Evolutionary conservation across 2,329 filamentous ascomycete genomes (phyloP), one percentile per base, ranked within the genome.

Genomic region (Triangularia setosa): DNA sequence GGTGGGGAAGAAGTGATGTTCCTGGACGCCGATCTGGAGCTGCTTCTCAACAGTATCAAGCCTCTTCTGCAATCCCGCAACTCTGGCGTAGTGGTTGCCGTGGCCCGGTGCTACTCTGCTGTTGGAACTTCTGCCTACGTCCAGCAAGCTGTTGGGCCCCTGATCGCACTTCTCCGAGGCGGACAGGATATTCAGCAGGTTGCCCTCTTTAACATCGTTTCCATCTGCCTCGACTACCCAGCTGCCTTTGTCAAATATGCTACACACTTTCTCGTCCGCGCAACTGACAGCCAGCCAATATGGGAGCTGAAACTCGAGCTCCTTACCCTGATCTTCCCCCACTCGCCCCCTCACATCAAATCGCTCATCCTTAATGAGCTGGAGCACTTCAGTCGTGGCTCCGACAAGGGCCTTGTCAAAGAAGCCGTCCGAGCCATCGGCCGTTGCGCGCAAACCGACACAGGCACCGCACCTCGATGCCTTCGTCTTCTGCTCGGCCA

Each of bases 391-490:
- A 92, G 91, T 0, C 87, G 89, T 65, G 88, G 86, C 4, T 81
- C 75, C 12, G 89, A 97, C 74, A 87, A 90, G 67, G 84, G 87
- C 0, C 82, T 98, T 11, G 91, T 97, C 28, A 88, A 90, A 25
- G 94, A 97, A 74, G 91, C 93, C 40, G 94, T 99, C 3, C 86
- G 93, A 24, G 94, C 95, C 5, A 96, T 99, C 70, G 95, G 95
- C 1, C 87, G 95, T 44, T 99, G 95, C 75, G 94, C 95, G 4
- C 93, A 96, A 74, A 88, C 85, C 6, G 89, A 93, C 70, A 78
- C 83, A 0, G 79, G 80, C 16, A 91, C 91, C 9, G 90, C 92
- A 0, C 84, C 88, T 0, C 84, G 93, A 64, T 99, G 95, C 75
- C 81, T 99, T 67, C 87, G 87, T 25, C 83, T 99, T 7, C 83